A percentile compares a stretch with the other conserved stretches of the same genome.
Conservation (phyloP, 345 rosid species). For the Draba incana region DNA sequence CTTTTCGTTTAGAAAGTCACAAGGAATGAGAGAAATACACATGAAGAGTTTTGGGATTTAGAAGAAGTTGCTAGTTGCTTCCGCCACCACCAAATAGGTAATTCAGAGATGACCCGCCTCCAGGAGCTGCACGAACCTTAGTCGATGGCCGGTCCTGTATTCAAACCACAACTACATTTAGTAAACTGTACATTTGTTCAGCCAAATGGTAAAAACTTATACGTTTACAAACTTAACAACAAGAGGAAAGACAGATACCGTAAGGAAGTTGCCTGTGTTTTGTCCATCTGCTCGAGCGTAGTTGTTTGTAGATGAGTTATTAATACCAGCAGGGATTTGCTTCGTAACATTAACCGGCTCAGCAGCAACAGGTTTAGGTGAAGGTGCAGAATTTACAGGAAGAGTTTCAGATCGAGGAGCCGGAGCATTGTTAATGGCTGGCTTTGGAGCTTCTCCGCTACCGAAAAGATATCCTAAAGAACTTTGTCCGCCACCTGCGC, state of each 20-base stretch:
- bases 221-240: neutral
- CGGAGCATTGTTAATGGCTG: constrained; percentile 45
- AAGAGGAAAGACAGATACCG: constrained; percentile 44
- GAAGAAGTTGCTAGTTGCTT: constrained; percentile 33
- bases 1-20: neutral
- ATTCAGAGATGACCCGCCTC: constrained; percentile 53
- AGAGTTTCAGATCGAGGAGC: constrained; percentile 46
- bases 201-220: neutral
- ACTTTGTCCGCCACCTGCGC: constrained; percentile 88
- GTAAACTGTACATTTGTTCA: neutral
- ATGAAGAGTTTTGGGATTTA: neutral
- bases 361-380: constrained; percentile 49
- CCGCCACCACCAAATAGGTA: constrained; percentile 50
- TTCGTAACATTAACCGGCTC: constrained; percentile 53
- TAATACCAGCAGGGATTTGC: constrained; percentile 71
- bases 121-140: constrained; percentile 57
- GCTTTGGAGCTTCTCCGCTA: constrained; percentile 69
- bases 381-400: constrained; percentile 37
- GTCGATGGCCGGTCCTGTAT: constrained; percentile 57
- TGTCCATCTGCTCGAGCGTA: constrained; percentile 82
- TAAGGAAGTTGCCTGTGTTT: constrained; percentile 81
- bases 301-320: constrained; percentile 64
- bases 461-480: constrained; percentile 86
- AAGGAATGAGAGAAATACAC: neutral
- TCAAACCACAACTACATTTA: neutral